Evolutionary conservation across 176 grass and related monocot species (phyloP).

Genomic region (Musa schizocarpa): DNA sequence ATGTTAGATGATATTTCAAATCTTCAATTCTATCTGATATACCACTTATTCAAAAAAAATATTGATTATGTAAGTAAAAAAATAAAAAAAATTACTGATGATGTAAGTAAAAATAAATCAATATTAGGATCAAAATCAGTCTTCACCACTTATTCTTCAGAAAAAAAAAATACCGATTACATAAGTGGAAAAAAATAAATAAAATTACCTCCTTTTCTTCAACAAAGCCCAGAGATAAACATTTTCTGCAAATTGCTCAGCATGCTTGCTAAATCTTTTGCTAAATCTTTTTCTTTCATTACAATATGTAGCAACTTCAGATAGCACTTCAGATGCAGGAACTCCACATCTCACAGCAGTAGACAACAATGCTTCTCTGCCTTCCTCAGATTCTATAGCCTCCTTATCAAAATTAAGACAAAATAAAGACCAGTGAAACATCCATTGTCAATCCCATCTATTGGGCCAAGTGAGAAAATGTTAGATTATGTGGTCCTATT

Average conservation of each 20-base stretch:
- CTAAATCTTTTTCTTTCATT: conserved; percentile 74
- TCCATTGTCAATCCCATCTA: conserved; percentile 27
- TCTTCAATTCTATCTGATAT: too few relatives aligned
- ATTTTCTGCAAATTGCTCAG: conserved; percentile 73
- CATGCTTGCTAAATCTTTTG: conserved; percentile 49
- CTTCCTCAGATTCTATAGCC: conserved; percentile 66
- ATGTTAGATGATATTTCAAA: too few relatives aligned
- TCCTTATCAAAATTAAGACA: conserved; percentile 48
- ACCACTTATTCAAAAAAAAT: too few relatives aligned
- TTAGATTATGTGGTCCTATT: too few relatives aligned
- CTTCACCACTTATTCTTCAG: too few relatives aligned
- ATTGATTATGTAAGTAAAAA: too few relatives aligned
- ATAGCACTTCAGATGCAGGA: conserved; percentile 42
- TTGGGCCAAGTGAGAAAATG: conserved; percentile 30
- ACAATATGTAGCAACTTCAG: conserved; percentile 65
- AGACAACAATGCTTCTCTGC: conserved; percentile 43
- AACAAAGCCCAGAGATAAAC: conserved; percentile 82
- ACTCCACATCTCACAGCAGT: conserved; percentile 56
- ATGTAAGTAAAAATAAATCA: too few relatives aligned
- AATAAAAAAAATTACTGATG: too few relatives aligned
- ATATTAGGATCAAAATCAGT: too few relatives aligned
- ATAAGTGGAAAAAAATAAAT: too few relatives aligned
- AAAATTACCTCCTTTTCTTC: conserved; percentile 62
- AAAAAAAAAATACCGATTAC: too few relatives aligned
- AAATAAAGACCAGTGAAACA: conserved; percentile 71